Base-by-base conservation (phyloP, 1,139 yeast genomes). In the Taphrina communis region DNA sequence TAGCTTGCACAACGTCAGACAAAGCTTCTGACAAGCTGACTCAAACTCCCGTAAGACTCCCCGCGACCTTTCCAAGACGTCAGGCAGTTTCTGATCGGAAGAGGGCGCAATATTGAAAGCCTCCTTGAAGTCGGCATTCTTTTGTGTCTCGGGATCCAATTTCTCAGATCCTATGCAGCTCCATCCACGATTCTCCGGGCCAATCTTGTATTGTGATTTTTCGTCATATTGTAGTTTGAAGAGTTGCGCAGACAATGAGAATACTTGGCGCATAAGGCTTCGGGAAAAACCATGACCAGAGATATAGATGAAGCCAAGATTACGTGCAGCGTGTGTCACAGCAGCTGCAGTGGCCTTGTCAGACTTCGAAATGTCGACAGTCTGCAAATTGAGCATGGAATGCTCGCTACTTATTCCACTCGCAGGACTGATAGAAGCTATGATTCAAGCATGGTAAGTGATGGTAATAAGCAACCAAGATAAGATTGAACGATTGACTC, bases 231-330 rank as follows among this genome's bases (percentile, higher is more conserved):
- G 7, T 53, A 52, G 25, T 31, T 46, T 21, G 44, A 65, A 65
- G 21, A 65, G 46, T 17, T 39, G 31, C 36, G 21, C 46, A 35
- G 67, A 70, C n/a, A 68, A 41, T n/a, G 25, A 19, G 53, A 42
- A 46, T 9, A 65, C 50, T 7, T n/a, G 14, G n/a, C 56, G 77
- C 74, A 89, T 88, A 55, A 88, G 88, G 72, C 88, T 92, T 5
- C 78, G 77, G 70, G 83, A 83, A 0, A 85, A 78, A 75, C 89
- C 86, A 7, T 84, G 87, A 72, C 89, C 90, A 8, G 94, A 93
- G 6, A 89, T 80, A 73, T 88, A 87, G 57, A 89, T 79, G 74
- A 89, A 89, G 0, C 96, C 95, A 72, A 88, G 88, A 0, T 85
- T 78, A 17, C 85, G 80, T 7, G 91, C 90, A 0, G 94, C 94